Evolutionary conservation across 805 yeast genomes (phyloP), one percentile per base, ranked within the genome.

Genomic region (Cyberlindnera euphorbiae): DNA sequence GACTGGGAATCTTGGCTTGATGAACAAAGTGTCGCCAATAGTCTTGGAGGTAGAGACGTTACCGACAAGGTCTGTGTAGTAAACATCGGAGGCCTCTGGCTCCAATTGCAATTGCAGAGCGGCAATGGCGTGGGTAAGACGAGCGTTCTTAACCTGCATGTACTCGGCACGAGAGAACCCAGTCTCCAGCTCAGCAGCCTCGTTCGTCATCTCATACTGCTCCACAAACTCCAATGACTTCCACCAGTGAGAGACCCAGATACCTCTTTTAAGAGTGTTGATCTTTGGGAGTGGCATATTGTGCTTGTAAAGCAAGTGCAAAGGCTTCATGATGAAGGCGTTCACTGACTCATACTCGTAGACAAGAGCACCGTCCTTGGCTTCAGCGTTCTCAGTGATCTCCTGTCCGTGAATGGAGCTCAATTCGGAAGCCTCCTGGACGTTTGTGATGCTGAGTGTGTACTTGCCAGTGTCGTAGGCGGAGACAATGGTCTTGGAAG

Each of bases 191-290:
- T 66, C 64, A 3, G 95, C 94, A 21, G 82, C 97, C 28, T 65
- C 68, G 55, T 93, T 88, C 33, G 78, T 69, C 24, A 88, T 50
- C 62, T 87, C 90, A 57, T 87, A 89, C 54, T 80, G 78, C 56
- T 93, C 97, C 55, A 88, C 95, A 44, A 87, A 67, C 57, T 86
- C 73, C 41, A 82, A 53, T 35, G 84, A 60, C 49, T 77, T 56
- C 46, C 87, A 75, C 85, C 87, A 72, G 45, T 88, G 95, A 3
- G 96, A 90, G 34, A 89, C 66, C 97, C 97, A 90, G 34, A 84
- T 59, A 32, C 82, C 83, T 55, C 97, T 75, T 40, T 74, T 66
- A 42, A 87, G 67, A 40, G 64, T 67, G 45, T 71, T 67, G 17
- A 78, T 83, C 44, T 73, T 71, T 14, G 78, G 62, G 38, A 87